Base-by-base conservation (phyloP, 805 yeast species). In the Sugiyamaella valdiviana region DNA sequence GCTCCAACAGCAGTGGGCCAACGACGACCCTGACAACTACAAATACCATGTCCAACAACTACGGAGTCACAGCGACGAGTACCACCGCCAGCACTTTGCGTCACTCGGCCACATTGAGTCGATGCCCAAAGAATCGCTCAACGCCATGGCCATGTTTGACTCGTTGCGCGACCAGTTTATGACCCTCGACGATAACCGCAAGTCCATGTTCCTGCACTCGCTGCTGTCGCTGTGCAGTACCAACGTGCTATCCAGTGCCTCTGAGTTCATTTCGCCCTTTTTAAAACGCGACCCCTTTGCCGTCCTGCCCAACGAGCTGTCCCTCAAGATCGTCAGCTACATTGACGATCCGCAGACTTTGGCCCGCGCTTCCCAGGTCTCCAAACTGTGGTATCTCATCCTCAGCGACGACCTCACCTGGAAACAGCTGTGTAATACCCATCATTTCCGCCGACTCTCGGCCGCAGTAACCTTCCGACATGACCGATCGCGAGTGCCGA, bases 291-390 rank as follows among this genome's bases (percentile, higher is more conserved):
- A 70, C 50, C 75, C 75, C 26, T 70, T 70, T 45, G 72, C 67
- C 39, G 62, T 66, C 37, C 60, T 91, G 44, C 99, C 99, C 1
- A 74, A 77, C 52, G 98, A 93, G 61, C 67, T 91, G 40, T 79
- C 95, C 1, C 74, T 89, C 47, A 86, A 87, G 61, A 83, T 91
- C 36, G 70, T 91, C 36, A 83, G 95, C 54, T 88, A 85, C 65
- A 68, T 91, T 56, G 96, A 87, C 62, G 93, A 96, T 51, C 72
- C 74, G 66, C 79, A 79, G 50, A 83, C 96, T 9, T 73, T 91
- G 39, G 91, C 97, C 59, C 83, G 84, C 52, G 96, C 97, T 0
- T 91, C 96, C 0, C 95, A 85, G 62, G 98, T 91, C 1, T 85
- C 91, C 23, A 77, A 80, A 48, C 81, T 79, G 45, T 91, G 99